Base-by-base conservation (phyloP, 192 early-diverging fungal species). In the Thamnidium elegans region DNA sequence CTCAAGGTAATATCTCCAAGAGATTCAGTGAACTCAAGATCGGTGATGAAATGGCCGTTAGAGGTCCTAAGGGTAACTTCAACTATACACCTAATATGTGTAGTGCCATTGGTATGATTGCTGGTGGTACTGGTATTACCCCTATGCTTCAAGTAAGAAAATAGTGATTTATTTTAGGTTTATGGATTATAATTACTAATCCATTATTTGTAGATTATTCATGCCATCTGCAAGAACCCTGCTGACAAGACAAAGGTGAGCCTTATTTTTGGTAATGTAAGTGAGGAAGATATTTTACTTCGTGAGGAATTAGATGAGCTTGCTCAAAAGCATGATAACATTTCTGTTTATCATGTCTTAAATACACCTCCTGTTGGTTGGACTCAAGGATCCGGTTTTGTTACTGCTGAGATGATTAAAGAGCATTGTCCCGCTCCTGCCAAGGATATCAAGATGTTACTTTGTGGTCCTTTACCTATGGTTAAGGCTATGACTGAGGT, bases 251-350 rank as follows among this genome's bases (percentile, higher is more conserved):
- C 96, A 31, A 81, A 81, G 48, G 71, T 98, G 48, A 89, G 73
- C 69, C 79, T 99, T n/a, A 80, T 96, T 55, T 99, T 92, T 81
- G 93, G 92, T 66, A 99, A 99, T 75, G 90, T 93, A 47, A 90
- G 76, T 7, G 83, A 86, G 50, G 88, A 94, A 42, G 96, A 97
- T 66, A 97, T 99, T 68, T 70, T 97, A 45, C 74, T 97, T 55
- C 81, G 80, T 62, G 79, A 87, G 31, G 91, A 98, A 74, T 83
- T 98, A 6, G 94, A 97, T 58, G 70, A 67, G 30, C 75, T 95
- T 67, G 84, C 85, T 11, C 70, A 62, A 50, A 80, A 89, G 55
- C 84, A 94, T 66, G 87, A 89, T 21, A 86, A 89, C 67, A 87
- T 99, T 70, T 74, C 83, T 20, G 84, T 97, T 13, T 67, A 87